These are phyloP conservation scores for Phaeoacremonium minimum DNA, from an alignment of 2,329 filamentous ascomycete genomes.

Conservation along the genomic window DNA sequence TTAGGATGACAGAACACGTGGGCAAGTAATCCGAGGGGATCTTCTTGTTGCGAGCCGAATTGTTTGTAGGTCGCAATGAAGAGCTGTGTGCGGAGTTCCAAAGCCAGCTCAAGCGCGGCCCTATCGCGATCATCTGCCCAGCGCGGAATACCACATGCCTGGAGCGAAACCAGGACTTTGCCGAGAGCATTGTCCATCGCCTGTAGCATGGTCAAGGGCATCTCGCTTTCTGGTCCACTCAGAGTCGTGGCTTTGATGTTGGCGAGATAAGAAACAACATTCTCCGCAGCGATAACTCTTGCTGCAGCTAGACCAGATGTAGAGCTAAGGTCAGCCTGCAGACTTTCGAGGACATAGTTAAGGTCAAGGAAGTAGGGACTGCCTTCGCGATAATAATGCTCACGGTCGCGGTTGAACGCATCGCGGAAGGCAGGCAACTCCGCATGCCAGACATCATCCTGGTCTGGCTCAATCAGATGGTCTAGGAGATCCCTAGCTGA, in stretches of 20 bases:
- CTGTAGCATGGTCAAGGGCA: constrained; percentile 20
- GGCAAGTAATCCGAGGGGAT: constrained; percentile 16
- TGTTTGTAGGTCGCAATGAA: constrained; percentile 22
- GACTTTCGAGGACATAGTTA: not conserved
- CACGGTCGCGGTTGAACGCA: not conserved
- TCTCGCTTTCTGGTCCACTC: too few relatives aligned
- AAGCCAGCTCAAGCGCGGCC: constrained; percentile 14
- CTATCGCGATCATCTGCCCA: constrained; percentile 10
- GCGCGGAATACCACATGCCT: constrained; percentile 1
- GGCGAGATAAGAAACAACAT: not conserved
- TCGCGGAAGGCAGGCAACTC: not conserved
- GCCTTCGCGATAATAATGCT: not conserved
- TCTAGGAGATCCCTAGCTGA: constrained; percentile 3
- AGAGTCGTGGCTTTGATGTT: too few relatives aligned
- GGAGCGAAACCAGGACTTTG: constrained; percentile 6
- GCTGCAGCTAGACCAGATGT: not conserved
- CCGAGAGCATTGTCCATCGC: constrained; percentile 6
- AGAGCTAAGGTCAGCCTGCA: not conserved
- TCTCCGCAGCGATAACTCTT: not conserved
- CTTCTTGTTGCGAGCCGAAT: constrained; percentile 1
- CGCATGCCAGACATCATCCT: not conserved
- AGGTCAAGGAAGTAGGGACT: too few relatives aligned
- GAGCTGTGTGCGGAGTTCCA: constrained; percentile 31
- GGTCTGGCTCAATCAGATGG: constrained; percentile 5
- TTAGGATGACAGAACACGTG: constrained; percentile 17